Conservation (phyloP, 2,329 filamentous ascomycete genomes). For the Fusarium sp. region DNA sequence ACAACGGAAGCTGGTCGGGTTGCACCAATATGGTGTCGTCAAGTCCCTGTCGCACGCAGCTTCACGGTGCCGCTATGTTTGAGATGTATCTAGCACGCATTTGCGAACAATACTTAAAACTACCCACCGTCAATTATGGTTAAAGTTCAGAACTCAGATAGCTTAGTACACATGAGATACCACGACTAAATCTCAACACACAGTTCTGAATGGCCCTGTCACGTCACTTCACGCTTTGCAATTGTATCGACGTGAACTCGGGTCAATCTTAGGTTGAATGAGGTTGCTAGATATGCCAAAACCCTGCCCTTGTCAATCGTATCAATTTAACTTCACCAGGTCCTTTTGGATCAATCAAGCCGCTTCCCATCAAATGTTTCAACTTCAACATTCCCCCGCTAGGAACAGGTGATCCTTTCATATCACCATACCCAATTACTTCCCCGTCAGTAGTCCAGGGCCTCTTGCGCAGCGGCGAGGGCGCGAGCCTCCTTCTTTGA, state of each 20-base stretch:
- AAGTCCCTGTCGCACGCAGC: constrained; percentile 37
- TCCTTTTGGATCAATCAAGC: background rate
- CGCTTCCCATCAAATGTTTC: background rate
- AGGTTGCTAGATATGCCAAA: background rate
- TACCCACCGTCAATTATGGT: background rate
- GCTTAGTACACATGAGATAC: background rate
- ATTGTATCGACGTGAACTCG: background rate
- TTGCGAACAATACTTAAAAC: background rate
- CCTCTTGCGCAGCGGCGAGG: constrained; percentile 43
- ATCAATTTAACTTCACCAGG: constrained; percentile 15
- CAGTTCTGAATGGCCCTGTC: background rate
- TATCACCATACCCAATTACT: constrained; percentile 1
- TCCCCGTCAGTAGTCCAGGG: constrained; percentile 37
- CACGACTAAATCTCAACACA: background rate
- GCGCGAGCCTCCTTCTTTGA: constrained; percentile 44
- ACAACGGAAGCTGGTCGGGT: constrained; percentile 6
- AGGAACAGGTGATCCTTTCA: background rate
- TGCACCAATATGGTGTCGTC: constrained; percentile 32
- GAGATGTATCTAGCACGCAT: constrained; percentile 23
- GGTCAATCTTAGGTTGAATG: constrained; percentile 37
- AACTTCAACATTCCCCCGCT: background rate
- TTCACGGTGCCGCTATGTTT: constrained; percentile 33
- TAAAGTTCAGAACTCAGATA: background rate
- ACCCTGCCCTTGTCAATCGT: background rate
- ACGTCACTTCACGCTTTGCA: background rate